phyloP scores from a whole-genome alignment of 1,284 basidiomycete genomes.

The Cryptococcus depauperatus region DNA sequence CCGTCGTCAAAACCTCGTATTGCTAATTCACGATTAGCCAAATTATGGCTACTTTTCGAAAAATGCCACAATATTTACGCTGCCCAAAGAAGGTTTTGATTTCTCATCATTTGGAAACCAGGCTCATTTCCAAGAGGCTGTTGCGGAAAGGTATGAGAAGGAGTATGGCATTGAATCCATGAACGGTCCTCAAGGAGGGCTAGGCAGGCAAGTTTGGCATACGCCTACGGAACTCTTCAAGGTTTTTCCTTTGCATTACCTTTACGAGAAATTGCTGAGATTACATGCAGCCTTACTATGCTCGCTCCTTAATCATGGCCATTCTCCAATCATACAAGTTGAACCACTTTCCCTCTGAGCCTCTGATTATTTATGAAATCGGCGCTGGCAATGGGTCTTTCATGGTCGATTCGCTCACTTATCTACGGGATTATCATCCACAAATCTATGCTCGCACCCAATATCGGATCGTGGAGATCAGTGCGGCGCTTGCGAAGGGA shows the following conservation, averaged over 20 bases:
- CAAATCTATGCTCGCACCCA: constrained; percentile 80
- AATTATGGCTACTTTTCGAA: constrained; percentile 95
- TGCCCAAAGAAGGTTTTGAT: constrained; percentile 56
- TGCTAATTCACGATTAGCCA: constrained; percentile 49
- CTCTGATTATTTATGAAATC: constrained; percentile 92
- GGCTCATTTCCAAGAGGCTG: constrained; percentile 69
- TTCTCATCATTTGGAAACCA: constrained; percentile 63
- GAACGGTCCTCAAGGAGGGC: constrained; percentile 51
- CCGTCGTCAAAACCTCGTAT: background rate
- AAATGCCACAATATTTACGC: constrained; percentile 76
- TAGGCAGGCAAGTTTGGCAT: constrained; percentile 93
- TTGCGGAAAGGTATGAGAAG: constrained; percentile 63
- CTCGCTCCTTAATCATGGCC: constrained; percentile 78
- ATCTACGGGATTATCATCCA: constrained; percentile 67
- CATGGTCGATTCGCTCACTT: constrained; percentile 78
- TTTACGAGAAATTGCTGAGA: background rate
- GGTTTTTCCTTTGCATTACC: constrained; percentile 49
- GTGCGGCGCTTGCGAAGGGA: constrained; percentile 61
- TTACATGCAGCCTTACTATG: constrained; percentile 73
- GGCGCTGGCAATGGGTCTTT: constrained; percentile 96
- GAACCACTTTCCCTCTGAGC: constrained; percentile 91
- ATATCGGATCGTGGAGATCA: constrained; percentile 90
- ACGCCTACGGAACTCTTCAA: constrained; percentile 98
- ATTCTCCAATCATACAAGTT: constrained; percentile 84
- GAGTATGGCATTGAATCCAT: constrained; percentile 44